Conservation (phyloP, 2,329 filamentous ascomycete genomes). For the Xylariaceae sp. region DNA sequence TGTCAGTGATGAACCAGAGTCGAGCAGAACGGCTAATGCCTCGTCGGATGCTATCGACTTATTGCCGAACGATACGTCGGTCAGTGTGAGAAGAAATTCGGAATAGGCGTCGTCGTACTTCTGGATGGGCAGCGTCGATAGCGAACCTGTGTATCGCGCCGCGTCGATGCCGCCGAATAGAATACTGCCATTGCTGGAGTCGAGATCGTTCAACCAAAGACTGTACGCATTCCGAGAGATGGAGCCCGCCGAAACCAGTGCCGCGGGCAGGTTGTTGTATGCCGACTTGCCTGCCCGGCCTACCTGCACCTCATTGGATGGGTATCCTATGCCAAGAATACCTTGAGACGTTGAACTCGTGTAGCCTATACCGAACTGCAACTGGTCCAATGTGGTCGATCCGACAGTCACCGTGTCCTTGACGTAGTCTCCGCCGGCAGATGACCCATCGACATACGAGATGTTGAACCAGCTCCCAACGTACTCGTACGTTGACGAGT, state of each 20-base stretch:
- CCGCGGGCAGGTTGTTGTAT: slow-evolving; percentile 68
- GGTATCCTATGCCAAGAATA: slow-evolving; percentile 82
- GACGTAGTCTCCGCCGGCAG: slow-evolving; percentile 74
- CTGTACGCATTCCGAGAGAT: slow-evolving; percentile 69
- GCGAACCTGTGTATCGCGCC: slow-evolving; percentile 56
- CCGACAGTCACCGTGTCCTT: slow-evolving; percentile 66
- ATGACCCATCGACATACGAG: slow-evolving; percentile 77
- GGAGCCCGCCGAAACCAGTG: slow-evolving; percentile 55
- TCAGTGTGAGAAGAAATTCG: slow-evolving; percentile 68
- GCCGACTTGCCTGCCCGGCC: slow-evolving; percentile 47
- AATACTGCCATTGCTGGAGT: slow-evolving; percentile 61
- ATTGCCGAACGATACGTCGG: slow-evolving; percentile 47
- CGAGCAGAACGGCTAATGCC: slow-evolving; percentile 62
- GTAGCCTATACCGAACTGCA: slow-evolving; percentile 76
- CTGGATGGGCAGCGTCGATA: slow-evolving; percentile 66
- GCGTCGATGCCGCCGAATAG: slow-evolving; percentile 73
- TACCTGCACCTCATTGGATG: slow-evolving; percentile 71
- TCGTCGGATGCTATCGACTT: slow-evolving; percentile 42
- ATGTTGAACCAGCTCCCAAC: slow-evolving; percentile 80
- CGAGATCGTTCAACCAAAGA: slow-evolving; percentile 70
- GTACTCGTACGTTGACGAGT: slow-evolving; percentile 72
- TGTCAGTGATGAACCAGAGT: slow-evolving; percentile 65
- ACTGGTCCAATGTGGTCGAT: slow-evolving; percentile 44
- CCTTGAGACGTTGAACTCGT: slow-evolving; percentile 58
- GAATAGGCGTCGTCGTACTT: slow-evolving; percentile 46